A percentile compares a stretch with the other conserved stretches of the same genome.
phyloP scores from a whole-genome alignment of 2,329 filamentous ascomycete genomes.

The Aspergillus thermomutatus region DNA sequence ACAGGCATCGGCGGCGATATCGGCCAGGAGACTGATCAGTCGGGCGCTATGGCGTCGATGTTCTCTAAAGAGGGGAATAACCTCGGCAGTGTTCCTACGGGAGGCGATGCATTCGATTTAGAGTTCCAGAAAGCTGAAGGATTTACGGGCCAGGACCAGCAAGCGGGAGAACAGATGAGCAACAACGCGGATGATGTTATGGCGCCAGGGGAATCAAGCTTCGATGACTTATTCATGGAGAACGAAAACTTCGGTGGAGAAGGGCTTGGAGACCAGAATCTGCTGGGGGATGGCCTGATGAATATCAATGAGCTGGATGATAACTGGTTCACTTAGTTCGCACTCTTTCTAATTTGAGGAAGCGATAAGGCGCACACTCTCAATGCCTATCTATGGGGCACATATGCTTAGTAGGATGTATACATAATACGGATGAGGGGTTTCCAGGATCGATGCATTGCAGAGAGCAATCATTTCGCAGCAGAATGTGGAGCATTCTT shows the following conservation, averaged over 20 bases:
- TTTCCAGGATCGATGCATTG: background rate
- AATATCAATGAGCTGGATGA: conserved; percentile 41
- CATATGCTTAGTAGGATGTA: background rate
- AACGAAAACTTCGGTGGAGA: conserved; percentile 35
- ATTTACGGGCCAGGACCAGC: conserved; percentile 18
- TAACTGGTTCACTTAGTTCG: conserved; percentile 35
- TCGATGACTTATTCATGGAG: conserved; percentile 45
- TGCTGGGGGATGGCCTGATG: conserved; percentile 36
- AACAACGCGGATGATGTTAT: conserved; percentile 33
- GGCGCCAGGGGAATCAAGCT: conserved; percentile 41
- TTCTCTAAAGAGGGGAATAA: conserved; percentile 32
- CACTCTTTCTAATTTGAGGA: background rate
- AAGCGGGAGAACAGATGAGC: conserved; percentile 12
- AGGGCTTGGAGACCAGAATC: conserved; percentile 26
- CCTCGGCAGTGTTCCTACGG: conserved; percentile 24
- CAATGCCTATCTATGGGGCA: background rate
- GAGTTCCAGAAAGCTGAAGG: conserved; percentile 30
- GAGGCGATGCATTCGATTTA: conserved; percentile 37
- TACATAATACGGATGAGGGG: too few relatives aligned
- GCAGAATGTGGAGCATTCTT: background rate
- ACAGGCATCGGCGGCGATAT: conserved; percentile 14
- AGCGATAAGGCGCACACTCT: background rate
- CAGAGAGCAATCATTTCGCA: background rate
- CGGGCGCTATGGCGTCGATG: conserved; percentile 22
- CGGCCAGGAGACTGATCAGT: conserved; percentile 13